Percentiles rank a stretch among this genome's conserved stretches.
These are phyloP conservation scores for Blastocystis sp. DNA, from an alignment of 352 stramenopile species.

Conservation along the genomic window DNA sequence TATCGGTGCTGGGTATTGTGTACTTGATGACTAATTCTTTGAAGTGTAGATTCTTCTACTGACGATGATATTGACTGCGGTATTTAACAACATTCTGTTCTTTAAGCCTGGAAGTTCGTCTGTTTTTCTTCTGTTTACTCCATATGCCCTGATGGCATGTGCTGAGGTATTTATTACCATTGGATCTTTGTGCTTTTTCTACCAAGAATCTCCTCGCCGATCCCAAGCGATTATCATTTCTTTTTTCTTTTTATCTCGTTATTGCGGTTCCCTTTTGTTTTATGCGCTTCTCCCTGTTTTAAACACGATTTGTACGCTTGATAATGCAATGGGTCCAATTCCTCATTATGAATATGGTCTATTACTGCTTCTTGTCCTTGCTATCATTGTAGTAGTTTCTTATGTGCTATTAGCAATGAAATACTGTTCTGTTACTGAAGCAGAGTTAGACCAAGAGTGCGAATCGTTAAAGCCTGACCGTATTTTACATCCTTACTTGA, in stretches of 20 bases:
- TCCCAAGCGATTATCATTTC: constrained; percentile 34
- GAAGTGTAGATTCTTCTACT: background rate
- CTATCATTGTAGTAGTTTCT: background rate
- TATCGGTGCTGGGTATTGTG: background rate
- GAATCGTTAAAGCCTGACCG: background rate
- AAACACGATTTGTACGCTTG: background rate
- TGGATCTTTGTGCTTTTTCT: constrained; percentile 41
- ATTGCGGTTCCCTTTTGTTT: constrained; percentile 53
- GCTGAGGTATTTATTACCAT: background rate
- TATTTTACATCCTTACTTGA: constrained; percentile 46
- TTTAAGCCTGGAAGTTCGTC: background rate
- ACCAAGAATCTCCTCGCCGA: constrained; percentile 9
- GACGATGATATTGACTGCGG: background rate
- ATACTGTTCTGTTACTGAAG: constrained; percentile 34
- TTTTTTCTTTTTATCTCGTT: background rate
- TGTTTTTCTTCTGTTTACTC: background rate
- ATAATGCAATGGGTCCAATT: background rate
- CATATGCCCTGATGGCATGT: background rate
- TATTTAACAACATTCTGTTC: background rate
- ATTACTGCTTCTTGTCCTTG: background rate
- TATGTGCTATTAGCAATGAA: background rate
- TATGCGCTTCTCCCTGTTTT: constrained; percentile 8
- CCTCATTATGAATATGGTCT: constrained; percentile 30
- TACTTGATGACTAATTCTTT: background rate
- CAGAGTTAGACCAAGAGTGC: constrained; percentile 33